Percentiles rank a stretch among this genome's conserved stretches.
phyloP scores from a whole-genome alignment of 768 basidiomycete species.

The Rhizopogon rudus region DNA sequence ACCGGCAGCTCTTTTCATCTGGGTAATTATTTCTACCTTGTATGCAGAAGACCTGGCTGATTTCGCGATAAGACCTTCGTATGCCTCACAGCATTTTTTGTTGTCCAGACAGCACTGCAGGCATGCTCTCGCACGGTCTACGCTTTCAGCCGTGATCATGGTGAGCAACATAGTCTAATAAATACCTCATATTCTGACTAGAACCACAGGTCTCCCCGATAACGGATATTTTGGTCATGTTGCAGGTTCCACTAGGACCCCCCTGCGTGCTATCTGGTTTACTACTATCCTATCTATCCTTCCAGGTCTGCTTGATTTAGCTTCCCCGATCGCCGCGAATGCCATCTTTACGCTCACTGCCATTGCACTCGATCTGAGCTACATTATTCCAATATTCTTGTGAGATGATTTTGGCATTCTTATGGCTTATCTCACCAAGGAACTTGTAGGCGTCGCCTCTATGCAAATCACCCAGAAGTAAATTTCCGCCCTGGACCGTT shows the following conservation, averaged over 20 bases:
- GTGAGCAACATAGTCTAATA: slow-evolving; percentile 25
- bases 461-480: slow-evolving; percentile 72
- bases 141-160: slow-evolving; percentile 80
- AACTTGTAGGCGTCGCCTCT: slow-evolving; percentile 47
- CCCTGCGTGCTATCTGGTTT: slow-evolving; percentile 73
- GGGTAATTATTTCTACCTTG: slow-evolving; percentile 39
- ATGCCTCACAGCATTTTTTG: slow-evolving; percentile 85
- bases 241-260: slow-evolving; percentile 60
- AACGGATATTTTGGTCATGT: slow-evolving; percentile 71
- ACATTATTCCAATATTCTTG: slow-evolving; percentile 79
- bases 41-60: not conserved
- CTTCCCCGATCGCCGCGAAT: slow-evolving; percentile 69
- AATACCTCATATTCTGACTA: not conserved
- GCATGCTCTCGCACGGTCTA: slow-evolving; percentile 79
- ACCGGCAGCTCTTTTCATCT: slow-evolving; percentile 69
- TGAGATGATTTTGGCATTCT: slow-evolving; percentile 13
- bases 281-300: slow-evolving; percentile 63
- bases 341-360: slow-evolving; percentile 82
- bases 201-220: slow-evolving; percentile 61
- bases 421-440: not conserved
- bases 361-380: slow-evolving; percentile 73
- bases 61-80: slow-evolving; percentile 49
- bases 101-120: slow-evolving; percentile 76
- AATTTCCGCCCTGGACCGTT: slow-evolving; percentile 84
- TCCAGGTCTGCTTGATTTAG: slow-evolving; percentile 71